A percentile compares a stretch with the other conserved stretches of the same genome.
Conservation (phyloP, 75 land plant species). For the Pinus tabuliformis region DNA sequence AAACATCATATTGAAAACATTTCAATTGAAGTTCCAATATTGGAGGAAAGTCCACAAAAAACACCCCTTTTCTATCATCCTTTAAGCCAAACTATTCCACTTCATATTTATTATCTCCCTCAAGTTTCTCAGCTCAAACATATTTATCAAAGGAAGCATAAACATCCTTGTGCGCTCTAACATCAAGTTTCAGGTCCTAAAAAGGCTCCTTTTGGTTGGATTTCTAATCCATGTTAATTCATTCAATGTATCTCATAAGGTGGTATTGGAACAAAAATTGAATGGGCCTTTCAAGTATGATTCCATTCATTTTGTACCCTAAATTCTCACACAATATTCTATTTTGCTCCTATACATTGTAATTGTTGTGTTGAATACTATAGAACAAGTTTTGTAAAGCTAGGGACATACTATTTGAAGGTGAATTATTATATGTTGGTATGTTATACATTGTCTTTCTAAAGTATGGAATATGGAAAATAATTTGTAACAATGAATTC, state of each 20-base stretch:
- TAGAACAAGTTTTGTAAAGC: too few relatives aligned
- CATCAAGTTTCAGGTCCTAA: conserved; percentile 76
- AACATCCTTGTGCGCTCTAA: conserved; percentile 66
- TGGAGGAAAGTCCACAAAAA: conserved; percentile 52
- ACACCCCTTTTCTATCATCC: conserved; percentile 60
- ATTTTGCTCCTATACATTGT: conserved; percentile 42
- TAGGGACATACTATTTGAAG: too few relatives aligned
- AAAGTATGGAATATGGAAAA: conserved; percentile 92
- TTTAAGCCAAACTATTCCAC: conserved; percentile 56
- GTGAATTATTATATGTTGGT: conserved; percentile 12
- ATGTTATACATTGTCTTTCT: conserved; percentile 62
- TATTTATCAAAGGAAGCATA: conserved; percentile 80
- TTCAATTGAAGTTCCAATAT: conserved; percentile 53
- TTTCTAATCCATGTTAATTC: conserved; percentile 67
- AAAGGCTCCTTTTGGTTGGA: conserved; percentile 62
- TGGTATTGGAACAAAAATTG: conserved; percentile 69
- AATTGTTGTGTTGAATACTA: too few relatives aligned
- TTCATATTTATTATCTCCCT: conserved; percentile 73
- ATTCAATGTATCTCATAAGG: conserved; percentile 65
- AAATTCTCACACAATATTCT: conserved; percentile 56
- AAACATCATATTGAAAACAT: conserved; percentile 56
- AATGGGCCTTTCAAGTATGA: conserved; percentile 61
- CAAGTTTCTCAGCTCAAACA: conserved; percentile 63
- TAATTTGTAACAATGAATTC: conserved; percentile 76
- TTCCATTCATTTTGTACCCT: conserved; percentile 70